phyloP scores from a whole-genome alignment of 2,329 filamentous ascomycete species.

The Fusarium anguioides region DNA sequence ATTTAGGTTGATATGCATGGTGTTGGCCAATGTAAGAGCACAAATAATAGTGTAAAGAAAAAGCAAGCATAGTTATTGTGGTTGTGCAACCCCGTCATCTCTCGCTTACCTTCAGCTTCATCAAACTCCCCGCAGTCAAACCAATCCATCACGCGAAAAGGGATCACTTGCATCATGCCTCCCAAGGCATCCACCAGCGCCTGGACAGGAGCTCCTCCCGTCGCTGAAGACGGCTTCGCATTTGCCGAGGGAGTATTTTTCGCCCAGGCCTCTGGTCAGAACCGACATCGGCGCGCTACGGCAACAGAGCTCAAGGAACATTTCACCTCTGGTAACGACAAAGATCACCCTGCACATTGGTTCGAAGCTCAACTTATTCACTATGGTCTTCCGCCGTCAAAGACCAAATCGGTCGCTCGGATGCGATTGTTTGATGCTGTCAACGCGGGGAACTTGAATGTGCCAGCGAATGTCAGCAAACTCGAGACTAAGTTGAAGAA shows the following conservation, averaged over 20 bases:
- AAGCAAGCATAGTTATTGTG: too few species aligned
- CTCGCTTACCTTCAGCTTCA: background rate
- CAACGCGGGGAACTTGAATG: slow-evolving; percentile 57
- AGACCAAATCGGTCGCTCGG: slow-evolving; percentile 68
- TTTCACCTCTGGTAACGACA: slow-evolving; percentile 55
- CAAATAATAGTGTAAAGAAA: too few species aligned
- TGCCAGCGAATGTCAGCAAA: slow-evolving; percentile 60
- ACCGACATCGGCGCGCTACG: slow-evolving; percentile 59
- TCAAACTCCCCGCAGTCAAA: background rate
- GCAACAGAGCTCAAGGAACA: slow-evolving; percentile 57
- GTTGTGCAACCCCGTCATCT: too few species aligned
- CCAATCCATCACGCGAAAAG: background rate
- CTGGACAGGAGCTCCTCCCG: slow-evolving; percentile 33
- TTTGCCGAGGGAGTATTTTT: slow-evolving; percentile 58
- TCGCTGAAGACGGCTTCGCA: slow-evolving; percentile 53
- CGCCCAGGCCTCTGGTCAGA: slow-evolving; percentile 55
- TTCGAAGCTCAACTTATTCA: slow-evolving; percentile 72
- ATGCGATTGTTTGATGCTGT: slow-evolving; percentile 69
- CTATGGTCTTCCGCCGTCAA: slow-evolving; percentile 67
- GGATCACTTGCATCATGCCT: background rate
- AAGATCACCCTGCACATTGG: slow-evolving; percentile 68
- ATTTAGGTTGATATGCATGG: too few species aligned
- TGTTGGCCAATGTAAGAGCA: too few species aligned
- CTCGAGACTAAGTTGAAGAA: slow-evolving; percentile 68
- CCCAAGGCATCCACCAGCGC: slow-evolving; percentile 13